Conservation (phyloP, 1,284 basidiomycete species). For the Cutaneotrichosporon dermatis region DNA sequence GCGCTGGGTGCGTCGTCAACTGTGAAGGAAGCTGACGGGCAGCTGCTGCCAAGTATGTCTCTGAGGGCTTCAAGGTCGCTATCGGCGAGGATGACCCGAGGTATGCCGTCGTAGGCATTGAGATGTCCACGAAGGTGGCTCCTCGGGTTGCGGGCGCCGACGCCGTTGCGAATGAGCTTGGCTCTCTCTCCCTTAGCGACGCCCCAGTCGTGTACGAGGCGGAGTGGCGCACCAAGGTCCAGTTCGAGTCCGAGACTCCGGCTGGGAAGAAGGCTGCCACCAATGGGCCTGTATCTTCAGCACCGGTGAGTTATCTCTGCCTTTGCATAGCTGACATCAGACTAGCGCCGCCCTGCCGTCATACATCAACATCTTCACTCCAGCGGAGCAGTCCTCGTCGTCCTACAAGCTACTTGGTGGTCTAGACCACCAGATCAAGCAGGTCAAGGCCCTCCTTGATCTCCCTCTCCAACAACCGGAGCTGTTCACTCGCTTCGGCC, state of each 20-base stretch:
- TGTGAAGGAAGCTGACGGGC: background rate
- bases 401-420: slow-evolving; percentile 74
- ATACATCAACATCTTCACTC: slow-evolving; percentile 48
- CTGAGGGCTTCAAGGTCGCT: slow-evolving; percentile 59
- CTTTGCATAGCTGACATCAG: slow-evolving; percentile 3
- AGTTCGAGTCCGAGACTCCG: slow-evolving; percentile 13
- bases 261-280: background rate
- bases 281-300: background rate
- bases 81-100: slow-evolving; percentile 59
- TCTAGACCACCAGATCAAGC: slow-evolving; percentile 76
- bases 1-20: slow-evolving; percentile 34
- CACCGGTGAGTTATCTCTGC: background rate
- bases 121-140: slow-evolving; percentile 52
- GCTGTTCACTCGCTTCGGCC: slow-evolving; percentile 80
- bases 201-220: slow-evolving; percentile 40
- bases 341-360: slow-evolving; percentile 26
- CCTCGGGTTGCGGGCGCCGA: background rate
- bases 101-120: slow-evolving; percentile 56
- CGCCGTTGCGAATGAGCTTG: slow-evolving; percentile 7
- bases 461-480: slow-evolving; percentile 87
- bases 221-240: slow-evolving; percentile 44
- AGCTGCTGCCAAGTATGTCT: slow-evolving; percentile 73
- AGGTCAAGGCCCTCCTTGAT: slow-evolving; percentile 90
- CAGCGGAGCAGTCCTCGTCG: slow-evolving; percentile 23
- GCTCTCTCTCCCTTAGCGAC: slow-evolving; percentile 54